Base-by-base conservation (phyloP, 1,284 basidiomycete species). In the Taiwanofungus camphoratus region DNA sequence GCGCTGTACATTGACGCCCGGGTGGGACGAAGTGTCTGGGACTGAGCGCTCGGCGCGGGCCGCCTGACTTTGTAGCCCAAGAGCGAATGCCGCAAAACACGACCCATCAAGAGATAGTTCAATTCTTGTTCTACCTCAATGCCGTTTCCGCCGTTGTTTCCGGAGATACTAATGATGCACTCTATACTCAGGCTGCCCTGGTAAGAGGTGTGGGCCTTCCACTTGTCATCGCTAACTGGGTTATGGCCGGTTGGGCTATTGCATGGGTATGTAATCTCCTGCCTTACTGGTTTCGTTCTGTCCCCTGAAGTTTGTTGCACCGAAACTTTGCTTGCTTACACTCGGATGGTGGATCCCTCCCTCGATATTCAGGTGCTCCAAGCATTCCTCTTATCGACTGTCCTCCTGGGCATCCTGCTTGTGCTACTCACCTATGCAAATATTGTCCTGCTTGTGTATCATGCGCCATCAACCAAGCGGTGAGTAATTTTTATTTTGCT, bases 181-280 rank as follows among this genome's bases (percentile, higher is more conserved):
- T 2, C 16, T 39, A 23, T n/a, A 20, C 41, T 5, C 33, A 85
- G 79, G 71, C 66, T 41, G 75, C 85, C 0, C 62, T 91, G 4
- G 74, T 84, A 1, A 79, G 87, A 53, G 89, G 82, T 5, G 85
- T 92, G 8, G 91, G 91, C 0, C 59, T 87, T 3, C 73, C 84
- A 1, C 74, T 94, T 33, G 86, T 92, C 0, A 59, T 88, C 20
- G 77, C 87, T 3, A 93, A 95, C 58, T 85, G 87, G 74, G 55
- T 87, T 5, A 84, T 91, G 76, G 89, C 86, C 0, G 62, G 77
- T 3, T 94, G 90, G 88, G 86, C 87, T 0, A 75, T 93, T 31
- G 70, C 82, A 50, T 93, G 86, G 77, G 86, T 91, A 53, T 24
- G 74, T 9, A 22, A 24, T 39, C 21, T 13, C 32, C 26, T 7